These are phyloP conservation scores for Kwoniella sp. DNA, from an alignment of 768 basidiomycete genomes.

Conservation along the genomic window DNA sequence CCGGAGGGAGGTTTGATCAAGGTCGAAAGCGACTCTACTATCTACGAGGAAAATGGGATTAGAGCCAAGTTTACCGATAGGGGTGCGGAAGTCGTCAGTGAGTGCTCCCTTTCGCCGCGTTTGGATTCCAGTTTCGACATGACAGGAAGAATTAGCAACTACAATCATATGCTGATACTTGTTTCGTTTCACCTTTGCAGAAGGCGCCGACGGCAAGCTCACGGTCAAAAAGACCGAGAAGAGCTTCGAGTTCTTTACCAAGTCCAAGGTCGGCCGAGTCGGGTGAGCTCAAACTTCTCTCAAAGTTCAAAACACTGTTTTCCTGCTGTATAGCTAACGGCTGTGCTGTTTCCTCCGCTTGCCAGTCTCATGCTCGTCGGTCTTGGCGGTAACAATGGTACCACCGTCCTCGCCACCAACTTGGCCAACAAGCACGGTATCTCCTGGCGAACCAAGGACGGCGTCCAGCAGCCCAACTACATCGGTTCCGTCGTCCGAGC, in stretches of 20 bases:
- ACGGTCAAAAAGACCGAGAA: conserved; percentile 75
- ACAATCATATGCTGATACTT: conserved; percentile 3
- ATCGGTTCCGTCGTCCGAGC: conserved; percentile 95
- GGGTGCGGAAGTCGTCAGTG: conserved; percentile 62
- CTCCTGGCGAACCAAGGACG: conserved; percentile 89
- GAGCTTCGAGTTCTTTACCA: conserved; percentile 87
- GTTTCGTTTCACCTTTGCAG: conserved; percentile 43
- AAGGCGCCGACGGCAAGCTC: conserved; percentile 71
- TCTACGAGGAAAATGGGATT: conserved; percentile 49
- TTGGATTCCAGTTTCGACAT: no score
- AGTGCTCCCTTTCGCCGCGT: conserved; percentile 52
- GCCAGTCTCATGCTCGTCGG: conserved; percentile 93
- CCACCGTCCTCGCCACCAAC: conserved; percentile 89
- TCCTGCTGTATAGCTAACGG: background rate
- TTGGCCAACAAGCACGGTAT: conserved; percentile 95
- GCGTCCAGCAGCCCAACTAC: conserved; percentile 93
- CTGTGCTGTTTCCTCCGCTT: no score
- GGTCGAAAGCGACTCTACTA: conserved; percentile 48
- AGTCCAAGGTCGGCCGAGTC: conserved; percentile 80
- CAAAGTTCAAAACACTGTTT: background rate
- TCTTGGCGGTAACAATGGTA: conserved; percentile 94
- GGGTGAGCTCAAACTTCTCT: conserved; percentile 66
- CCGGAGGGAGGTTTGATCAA: conserved; percentile 52
- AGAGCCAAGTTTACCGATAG: conserved; percentile 46
- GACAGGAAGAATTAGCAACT: no score